Conservation (phyloP, 1,284 basidiomycete species). For the Grifola frondosa region DNA sequence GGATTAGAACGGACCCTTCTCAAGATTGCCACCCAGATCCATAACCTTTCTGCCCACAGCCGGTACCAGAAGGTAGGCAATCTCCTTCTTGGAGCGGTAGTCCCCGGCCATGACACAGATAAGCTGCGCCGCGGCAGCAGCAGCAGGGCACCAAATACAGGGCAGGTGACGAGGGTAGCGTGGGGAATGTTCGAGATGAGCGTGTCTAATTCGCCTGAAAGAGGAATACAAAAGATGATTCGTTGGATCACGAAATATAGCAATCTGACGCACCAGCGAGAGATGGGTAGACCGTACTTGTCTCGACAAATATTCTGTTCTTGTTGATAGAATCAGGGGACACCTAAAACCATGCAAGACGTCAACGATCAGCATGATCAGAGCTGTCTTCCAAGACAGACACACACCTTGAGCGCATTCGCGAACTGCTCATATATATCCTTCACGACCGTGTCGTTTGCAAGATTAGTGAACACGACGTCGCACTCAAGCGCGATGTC, state of each 20-base stretch:
- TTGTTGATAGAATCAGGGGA: constrained; percentile 44
- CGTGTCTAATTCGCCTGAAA: constrained; percentile 67
- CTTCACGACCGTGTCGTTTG: constrained; percentile 73
- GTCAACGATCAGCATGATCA: background rate
- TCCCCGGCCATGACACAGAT: constrained; percentile 82
- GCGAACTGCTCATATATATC: constrained; percentile 66
- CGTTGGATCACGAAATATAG: too few species aligned
- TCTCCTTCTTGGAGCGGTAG: constrained; percentile 81
- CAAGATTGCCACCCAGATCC: constrained; percentile 74
- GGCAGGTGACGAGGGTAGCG: constrained; percentile 72
- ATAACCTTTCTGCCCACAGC: constrained; percentile 76
- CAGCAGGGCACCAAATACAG: constrained; percentile 78
- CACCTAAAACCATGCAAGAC: background rate
- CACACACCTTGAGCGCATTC: constrained; percentile 48
- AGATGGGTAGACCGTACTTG: constrained; percentile 76
- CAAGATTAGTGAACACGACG: constrained; percentile 77
- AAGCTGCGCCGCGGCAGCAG: constrained; percentile 70
- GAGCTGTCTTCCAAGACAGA: background rate
- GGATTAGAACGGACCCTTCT: constrained; percentile 53
- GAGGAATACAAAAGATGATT: too few species aligned
- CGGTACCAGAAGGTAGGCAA: constrained; percentile 75
- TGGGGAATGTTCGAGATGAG: constrained; percentile 62
- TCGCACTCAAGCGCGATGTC: constrained; percentile 71
- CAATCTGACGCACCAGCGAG: constrained; percentile 55
- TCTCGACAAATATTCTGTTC: constrained; percentile 79